phyloP scores from a whole-genome alignment of 2,329 filamentous ascomycete genomes.

The Fusarium hostae region DNA sequence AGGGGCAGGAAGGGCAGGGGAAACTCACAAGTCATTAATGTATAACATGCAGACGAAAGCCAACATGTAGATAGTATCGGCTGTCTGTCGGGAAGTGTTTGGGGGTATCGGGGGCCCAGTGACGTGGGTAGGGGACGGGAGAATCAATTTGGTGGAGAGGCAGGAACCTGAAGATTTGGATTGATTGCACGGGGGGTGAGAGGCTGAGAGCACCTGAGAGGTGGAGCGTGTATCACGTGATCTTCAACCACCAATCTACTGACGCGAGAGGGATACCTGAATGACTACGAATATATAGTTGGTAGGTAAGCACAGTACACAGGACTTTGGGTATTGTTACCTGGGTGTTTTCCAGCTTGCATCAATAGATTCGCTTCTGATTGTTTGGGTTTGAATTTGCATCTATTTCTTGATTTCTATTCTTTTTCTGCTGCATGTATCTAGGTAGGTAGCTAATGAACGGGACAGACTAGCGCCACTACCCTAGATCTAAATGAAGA shows the following conservation, averaged over 20 bases:
- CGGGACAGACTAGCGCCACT: neutral
- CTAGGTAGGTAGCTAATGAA: constrained; percentile 11
- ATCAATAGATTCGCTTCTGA: neutral
- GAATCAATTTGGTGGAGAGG: constrained; percentile 49
- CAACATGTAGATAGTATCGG: constrained; percentile 41
- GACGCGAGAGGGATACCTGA: neutral
- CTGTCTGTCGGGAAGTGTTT: constrained; percentile 40
- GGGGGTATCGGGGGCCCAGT: constrained; percentile 45
- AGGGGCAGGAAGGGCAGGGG: constrained; percentile 42
- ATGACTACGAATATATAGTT: neutral
- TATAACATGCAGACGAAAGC: constrained; percentile 53
- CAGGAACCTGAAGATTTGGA: constrained; percentile 53
- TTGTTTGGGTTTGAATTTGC: neutral
- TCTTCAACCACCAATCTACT: neutral
- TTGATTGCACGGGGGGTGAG: constrained; percentile 43
- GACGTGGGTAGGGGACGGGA: constrained; percentile 49
- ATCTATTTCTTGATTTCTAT: neutral
- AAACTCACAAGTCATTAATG: constrained; percentile 64
- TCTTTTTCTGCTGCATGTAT: neutral
- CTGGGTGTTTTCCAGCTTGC: neutral
- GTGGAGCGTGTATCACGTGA: constrained; percentile 35
- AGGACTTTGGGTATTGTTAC: neutral
- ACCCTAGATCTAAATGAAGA: constrained; percentile 11
- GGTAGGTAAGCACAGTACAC: neutral
- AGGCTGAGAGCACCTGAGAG: constrained; percentile 29